These are phyloP conservation scores for Aegilops bicornis DNA, from an alignment of 176 grass and related monocot genomes.

Conservation along the genomic window DNA sequence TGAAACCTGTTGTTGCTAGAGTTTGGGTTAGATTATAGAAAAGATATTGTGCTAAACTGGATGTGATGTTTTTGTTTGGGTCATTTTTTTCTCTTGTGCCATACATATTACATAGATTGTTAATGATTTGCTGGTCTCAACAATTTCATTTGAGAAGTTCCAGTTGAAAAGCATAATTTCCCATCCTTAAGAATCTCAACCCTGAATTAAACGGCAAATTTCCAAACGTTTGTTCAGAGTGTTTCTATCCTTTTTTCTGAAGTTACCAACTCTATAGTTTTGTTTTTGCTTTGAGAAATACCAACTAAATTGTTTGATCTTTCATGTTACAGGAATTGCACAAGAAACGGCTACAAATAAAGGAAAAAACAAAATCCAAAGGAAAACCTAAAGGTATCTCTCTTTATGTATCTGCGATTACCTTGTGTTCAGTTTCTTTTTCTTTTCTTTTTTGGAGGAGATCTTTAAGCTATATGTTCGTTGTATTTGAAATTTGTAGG, in stretches of 20 bases:
- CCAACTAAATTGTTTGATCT: constrained; percentile 7
- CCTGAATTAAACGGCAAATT: background rate
- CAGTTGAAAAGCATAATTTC: background rate
- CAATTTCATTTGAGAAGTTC: background rate
- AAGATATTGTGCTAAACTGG: background rate
- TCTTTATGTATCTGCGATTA: constrained; percentile 1
- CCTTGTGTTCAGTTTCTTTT: background rate
- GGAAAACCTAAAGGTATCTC: constrained; percentile 45
- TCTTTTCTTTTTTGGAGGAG: background rate
- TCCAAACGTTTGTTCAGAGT: background rate
- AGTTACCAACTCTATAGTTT: constrained; percentile 7
- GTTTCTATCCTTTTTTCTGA: constrained; percentile 20
- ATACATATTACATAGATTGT: background rate
- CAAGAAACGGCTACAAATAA: constrained; percentile 61
- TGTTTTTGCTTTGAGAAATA: background rate
- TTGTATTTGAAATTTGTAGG: constrained; percentile 35
- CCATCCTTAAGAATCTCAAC: constrained; percentile 14
- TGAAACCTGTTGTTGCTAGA: constrained; percentile 12
- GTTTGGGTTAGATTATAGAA: background rate
- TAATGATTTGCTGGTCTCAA: background rate
- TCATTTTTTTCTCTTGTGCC: background rate
- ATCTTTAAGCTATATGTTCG: constrained; percentile 4
- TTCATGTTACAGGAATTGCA: constrained; percentile 53
- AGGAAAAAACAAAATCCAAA: constrained; percentile 41
- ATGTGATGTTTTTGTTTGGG: constrained; percentile 9